phyloP scores from a whole-genome alignment of 345 rosid genomes.

The Camelina laxa region DNA sequence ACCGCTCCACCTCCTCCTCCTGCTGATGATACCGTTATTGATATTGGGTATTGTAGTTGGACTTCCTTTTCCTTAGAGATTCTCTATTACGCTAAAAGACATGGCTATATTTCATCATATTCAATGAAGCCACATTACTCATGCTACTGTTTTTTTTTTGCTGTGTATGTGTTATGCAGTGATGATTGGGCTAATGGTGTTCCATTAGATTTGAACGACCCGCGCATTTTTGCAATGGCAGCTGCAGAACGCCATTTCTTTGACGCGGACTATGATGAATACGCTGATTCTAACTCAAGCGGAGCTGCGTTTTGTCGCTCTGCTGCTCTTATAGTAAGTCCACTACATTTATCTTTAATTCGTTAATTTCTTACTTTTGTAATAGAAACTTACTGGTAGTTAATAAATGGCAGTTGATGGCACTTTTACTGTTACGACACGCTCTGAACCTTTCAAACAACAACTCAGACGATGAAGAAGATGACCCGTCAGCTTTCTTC shows the following conservation, averaged over 20 bases:
- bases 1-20: conserved; percentile 74
- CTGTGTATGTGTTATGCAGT: conserved; percentile 46
- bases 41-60: conserved; percentile 60
- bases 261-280: conserved; percentile 90
- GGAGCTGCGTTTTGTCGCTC: conserved; percentile 99
- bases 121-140: not conserved
- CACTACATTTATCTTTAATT: no score
- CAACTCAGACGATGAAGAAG: conserved; percentile 60
- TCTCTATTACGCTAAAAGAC: not conserved
- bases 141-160: not conserved
- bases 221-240: conserved; percentile 85
- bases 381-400: conserved; percentile 15
- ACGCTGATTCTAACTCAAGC: conserved; percentile 79
- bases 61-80: not conserved
- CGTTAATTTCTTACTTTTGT: not conserved
- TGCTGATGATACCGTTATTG: conserved; percentile 67
- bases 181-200: conserved; percentile 84
- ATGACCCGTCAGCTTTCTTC: conserved; percentile 84
- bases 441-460: conserved; percentile 69
- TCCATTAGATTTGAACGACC: conserved; percentile 80
- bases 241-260: conserved; percentile 91
- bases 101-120: not conserved
- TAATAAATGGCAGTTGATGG: conserved; percentile 73
- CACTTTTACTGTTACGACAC: conserved; percentile 87
- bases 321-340: conserved; percentile 86